phyloP scores from a whole-genome alignment of 306 rosid species.

The Quercus mongolica region DNA sequence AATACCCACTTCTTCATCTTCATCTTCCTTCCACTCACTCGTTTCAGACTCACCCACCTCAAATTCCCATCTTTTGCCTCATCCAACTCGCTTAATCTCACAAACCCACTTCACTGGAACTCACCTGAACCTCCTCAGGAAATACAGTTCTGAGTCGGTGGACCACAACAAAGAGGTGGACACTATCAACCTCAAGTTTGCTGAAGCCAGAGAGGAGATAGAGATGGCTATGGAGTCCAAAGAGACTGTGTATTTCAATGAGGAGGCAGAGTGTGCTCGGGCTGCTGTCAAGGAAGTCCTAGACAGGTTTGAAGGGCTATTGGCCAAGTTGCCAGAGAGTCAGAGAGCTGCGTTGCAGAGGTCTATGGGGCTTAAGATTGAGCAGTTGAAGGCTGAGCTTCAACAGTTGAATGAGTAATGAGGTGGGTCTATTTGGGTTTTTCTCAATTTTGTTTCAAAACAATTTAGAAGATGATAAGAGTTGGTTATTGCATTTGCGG shows the following conservation, averaged over 20 bases:
- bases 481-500: not conserved
- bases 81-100: not conserved
- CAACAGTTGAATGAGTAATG: conserved; percentile 71
- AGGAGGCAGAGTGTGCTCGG: conserved; percentile 97
- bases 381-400: conserved; percentile 89
- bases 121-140: too few species aligned
- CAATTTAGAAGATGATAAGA: not conserved
- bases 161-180: conserved; percentile 76
- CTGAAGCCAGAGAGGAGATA: conserved; percentile 94
- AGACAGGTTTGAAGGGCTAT: conserved; percentile 48
- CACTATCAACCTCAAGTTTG: conserved; percentile 84
- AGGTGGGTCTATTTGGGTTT: conserved; percentile 29
- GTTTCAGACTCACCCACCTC: conserved; percentile 18
- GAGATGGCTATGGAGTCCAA: conserved; percentile 92
- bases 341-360: conserved; percentile 65
- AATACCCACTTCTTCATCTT: conserved; percentile 17
- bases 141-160: conserved; percentile 2
- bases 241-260: conserved; percentile 86
- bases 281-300: conserved; percentile 66
- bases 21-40: conserved; percentile 9
- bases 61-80: conserved; percentile 26
- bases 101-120: conserved; percentile 18
- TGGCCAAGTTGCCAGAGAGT: conserved; percentile 57
- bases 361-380: conserved; percentile 90
- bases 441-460: not conserved